Base-by-base conservation (phyloP, 2,329 filamentous ascomycete species). In the Aquanectria penicillioides region DNA sequence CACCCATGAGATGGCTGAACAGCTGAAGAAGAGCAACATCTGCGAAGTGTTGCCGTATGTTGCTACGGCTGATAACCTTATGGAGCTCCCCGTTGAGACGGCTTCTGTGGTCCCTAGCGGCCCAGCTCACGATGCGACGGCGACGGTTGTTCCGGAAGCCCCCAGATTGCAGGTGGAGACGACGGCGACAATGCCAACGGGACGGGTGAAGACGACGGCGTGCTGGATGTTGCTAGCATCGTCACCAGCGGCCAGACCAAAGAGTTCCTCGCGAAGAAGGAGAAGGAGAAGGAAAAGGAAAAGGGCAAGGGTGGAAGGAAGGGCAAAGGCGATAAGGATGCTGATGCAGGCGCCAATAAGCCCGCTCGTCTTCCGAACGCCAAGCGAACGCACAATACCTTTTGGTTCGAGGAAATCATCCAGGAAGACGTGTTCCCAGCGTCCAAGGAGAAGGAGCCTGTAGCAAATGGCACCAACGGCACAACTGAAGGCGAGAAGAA, bases 181-280 rank as follows among this genome's bases (percentile, higher is more conserved):
- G 77, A 77, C 12, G 73, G 72, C 26, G 79, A 75, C 7, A 78
- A 79, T 1, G 73, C 74, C n/a, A 80, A 80, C 57, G 73, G 73
- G 8, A 74, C 75, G 4, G 76, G 78, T 2, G 80, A 83, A 3
- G 85, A 88, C 2, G 91, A 94, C 57, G 92, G 92, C 20, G 90
- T 94, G 8, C 80, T 95, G 3, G 91, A 95, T 66, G 91, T 95
- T 41, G 92, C 92, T n/a, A 90, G 85, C 65, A 94, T 95, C 64
- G 91, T 95, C 29, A 90, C 90, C 1, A 90, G 88, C 66, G 92
- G 92, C 26, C 91, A 93, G 74, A 92, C 92, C 66, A 87, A 88
- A 66, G 92, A 95, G 69, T 94, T 93, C 68, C 79, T 95, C 6
- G 92, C 91, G 9, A 91, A 92, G 77, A 93, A 92, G 73, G 91